These are phyloP conservation scores for Coemansia erecta DNA, from an alignment of 192 early-diverging fungal genomes.

Conservation along the genomic window DNA sequence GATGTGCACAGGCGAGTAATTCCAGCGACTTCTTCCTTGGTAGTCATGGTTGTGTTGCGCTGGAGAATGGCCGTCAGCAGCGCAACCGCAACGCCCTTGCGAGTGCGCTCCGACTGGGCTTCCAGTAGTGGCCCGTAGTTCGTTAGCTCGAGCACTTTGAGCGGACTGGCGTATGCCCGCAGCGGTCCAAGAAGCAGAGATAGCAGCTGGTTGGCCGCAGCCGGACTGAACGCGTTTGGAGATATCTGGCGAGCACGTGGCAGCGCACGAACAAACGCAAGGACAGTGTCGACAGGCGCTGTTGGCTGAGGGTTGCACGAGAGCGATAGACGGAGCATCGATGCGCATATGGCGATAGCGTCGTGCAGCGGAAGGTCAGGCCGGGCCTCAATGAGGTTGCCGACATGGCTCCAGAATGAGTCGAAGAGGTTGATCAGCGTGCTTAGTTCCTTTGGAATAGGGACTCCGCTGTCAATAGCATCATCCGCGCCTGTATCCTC, in stretches of 20 bases:
- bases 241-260: conserved; percentile 59
- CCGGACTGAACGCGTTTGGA: conserved; percentile 67
- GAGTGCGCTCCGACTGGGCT: conserved; percentile 78
- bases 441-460: conserved; percentile 29
- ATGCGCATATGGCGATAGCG: conserved; percentile 83
- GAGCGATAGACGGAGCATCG: conserved; percentile 85
- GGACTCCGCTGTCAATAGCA: neutral
- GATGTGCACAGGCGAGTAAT: conserved; percentile 40
- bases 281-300: conserved; percentile 86
- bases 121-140: conserved; percentile 84
- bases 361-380: conserved; percentile 92
- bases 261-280: conserved; percentile 85
- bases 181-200: conserved; percentile 83
- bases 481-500: neutral
- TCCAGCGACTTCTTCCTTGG: conserved; percentile 41
- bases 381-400: conserved; percentile 85
- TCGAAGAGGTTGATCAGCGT: conserved; percentile 69
- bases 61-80: conserved; percentile 69
- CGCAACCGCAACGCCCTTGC: conserved; percentile 78
- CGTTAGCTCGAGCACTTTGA: conserved; percentile 65
- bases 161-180: conserved; percentile 67
- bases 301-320: conserved; percentile 81
- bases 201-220: conserved; percentile 73
- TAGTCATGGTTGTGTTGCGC: conserved; percentile 58
- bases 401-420: conserved; percentile 96